phyloP scores from a whole-genome alignment of 2,329 filamentous ascomycete genomes.

The Alternaria solani region DNA sequence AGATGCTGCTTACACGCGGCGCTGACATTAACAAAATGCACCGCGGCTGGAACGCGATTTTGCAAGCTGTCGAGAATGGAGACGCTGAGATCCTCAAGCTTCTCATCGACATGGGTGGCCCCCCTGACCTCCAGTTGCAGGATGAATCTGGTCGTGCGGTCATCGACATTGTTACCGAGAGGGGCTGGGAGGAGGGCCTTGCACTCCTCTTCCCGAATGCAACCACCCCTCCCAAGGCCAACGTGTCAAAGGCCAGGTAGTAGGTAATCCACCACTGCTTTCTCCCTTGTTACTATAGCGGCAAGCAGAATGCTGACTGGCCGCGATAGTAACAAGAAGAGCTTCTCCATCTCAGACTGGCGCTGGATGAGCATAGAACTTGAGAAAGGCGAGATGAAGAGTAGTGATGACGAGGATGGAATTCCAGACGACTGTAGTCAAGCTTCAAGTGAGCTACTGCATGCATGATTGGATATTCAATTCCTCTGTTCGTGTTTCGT shows the following conservation, averaged over 20 bases:
- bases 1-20: slow-evolving; percentile 68
- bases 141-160: slow-evolving; percentile 43
- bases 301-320: slow-evolving; percentile 7
- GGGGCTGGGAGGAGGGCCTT: slow-evolving; percentile 49
- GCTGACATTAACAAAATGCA: slow-evolving; percentile 70
- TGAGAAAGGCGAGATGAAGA: slow-evolving; percentile 7
- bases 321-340: slow-evolving; percentile 10
- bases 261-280: slow-evolving; percentile 32
- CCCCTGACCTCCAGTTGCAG: slow-evolving; percentile 37
- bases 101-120: slow-evolving; percentile 45
- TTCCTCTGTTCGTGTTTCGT: background rate
- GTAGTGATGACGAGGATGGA: slow-evolving; percentile 11
- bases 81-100: slow-evolving; percentile 45
- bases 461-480: background rate
- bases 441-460: slow-evolving; percentile 15
- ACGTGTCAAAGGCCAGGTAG: slow-evolving; percentile 27
- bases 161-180: slow-evolving; percentile 46
- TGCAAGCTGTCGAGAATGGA: slow-evolving; percentile 49
- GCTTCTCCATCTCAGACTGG: slow-evolving; percentile 23
- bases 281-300: background rate
- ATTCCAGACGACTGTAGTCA: slow-evolving; percentile 18
- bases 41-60: slow-evolving; percentile 47
- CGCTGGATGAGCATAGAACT: slow-evolving; percentile 18
- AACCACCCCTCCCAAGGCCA: slow-evolving; percentile 1
- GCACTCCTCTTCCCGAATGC: slow-evolving; percentile 43